Percentiles rank a stretch among this genome's conserved stretches.
phyloP scores from a whole-genome alignment of 2,329 filamentous ascomycete species.

The Balansia obtecta region DNA sequence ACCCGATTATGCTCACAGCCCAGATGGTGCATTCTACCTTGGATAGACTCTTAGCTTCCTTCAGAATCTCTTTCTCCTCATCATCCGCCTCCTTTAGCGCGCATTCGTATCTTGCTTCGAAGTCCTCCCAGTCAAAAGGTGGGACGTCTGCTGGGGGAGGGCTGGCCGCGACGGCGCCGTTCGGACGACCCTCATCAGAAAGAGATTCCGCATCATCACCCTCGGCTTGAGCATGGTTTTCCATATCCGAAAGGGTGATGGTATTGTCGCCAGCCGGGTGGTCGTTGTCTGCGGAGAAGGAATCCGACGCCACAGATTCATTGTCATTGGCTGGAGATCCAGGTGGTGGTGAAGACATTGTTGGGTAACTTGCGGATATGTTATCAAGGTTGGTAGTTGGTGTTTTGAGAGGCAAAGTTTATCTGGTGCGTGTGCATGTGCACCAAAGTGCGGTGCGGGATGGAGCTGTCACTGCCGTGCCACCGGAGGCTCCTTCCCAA shows the following conservation, averaged over 20 bases:
- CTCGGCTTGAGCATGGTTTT: slow-evolving; percentile 11
- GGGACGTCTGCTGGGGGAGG: slow-evolving; percentile 37
- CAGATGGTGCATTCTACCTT: slow-evolving; percentile 31
- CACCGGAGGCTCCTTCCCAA: too few species aligned
- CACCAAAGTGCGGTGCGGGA: too few species aligned
- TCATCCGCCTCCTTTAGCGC: slow-evolving; percentile 50
- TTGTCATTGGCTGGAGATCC: slow-evolving; percentile 5
- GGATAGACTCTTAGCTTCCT: slow-evolving; percentile 56
- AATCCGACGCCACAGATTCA: not conserved
- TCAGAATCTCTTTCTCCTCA: slow-evolving; percentile 51
- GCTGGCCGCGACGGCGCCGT: slow-evolving; percentile 17
- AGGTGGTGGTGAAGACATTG: slow-evolving; percentile 9
- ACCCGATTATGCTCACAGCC: not conserved
- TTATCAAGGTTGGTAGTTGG: not conserved
- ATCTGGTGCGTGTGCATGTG: too few species aligned
- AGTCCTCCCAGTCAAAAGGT: slow-evolving; percentile 64
- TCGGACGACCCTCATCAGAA: slow-evolving; percentile 18
- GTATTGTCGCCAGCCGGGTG: slow-evolving; percentile 9
- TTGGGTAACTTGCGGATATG: not conserved
- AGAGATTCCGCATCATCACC: slow-evolving; percentile 28
- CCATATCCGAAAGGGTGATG: slow-evolving; percentile 11
- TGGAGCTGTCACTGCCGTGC: too few species aligned
- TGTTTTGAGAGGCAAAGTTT: not conserved
- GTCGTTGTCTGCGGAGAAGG: slow-evolving; percentile 6
- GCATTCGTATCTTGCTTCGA: slow-evolving; percentile 55